Evolutionary conservation across 1,284 basidiomycete genomes (phyloP), one percentile per base, ranked within the genome.

Genomic region (Amanita bisporigera): DNA sequence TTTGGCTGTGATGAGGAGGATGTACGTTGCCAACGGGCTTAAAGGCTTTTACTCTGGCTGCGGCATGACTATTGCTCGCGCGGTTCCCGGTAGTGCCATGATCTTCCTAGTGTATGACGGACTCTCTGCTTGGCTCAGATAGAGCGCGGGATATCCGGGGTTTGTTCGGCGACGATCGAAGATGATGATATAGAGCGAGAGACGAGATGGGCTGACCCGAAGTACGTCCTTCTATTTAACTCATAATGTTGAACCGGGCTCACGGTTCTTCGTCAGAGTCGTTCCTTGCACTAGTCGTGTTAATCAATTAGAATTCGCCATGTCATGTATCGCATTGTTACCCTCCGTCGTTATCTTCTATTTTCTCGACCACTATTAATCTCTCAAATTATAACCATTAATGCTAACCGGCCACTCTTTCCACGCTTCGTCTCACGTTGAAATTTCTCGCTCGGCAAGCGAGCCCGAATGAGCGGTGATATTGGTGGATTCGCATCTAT

Each of bases 41-140:
- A 85, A 83, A 61, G 97, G 97, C 0, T 80, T 99, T 69, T 99
- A 99, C 80, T 94, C 96, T 15, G 95, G 97, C n/a, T 96, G 96
- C 78, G 97, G 95, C 7, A 90, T 99, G 72, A 99, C 97, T 0
- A 92, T 96, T 54, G 88, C 93, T 33, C 83, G 96, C 65, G 91
- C 93, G 1, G 90, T 96, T 63, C 97, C 97, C 2, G 95, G 92
- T 75, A 96, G 93, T 76, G 96, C 93, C 4, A 86, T 98, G 68
- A 96, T 98, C 69, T 98, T 98, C 78, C 82, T 94, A 75, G 92
- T 97, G 70, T 97, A 96, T 73, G 94, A 97, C 77, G 90, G 89
- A 33, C 80, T 96, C 69, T 86, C 79, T 70, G 85, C 83, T 68
- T 81, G 82, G 69, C 90, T 91, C 82, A 83, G 69, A 36, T 80